phyloP scores from a whole-genome alignment of 2,329 filamentous ascomycete species.

The Herpotrichia juniperi region DNA sequence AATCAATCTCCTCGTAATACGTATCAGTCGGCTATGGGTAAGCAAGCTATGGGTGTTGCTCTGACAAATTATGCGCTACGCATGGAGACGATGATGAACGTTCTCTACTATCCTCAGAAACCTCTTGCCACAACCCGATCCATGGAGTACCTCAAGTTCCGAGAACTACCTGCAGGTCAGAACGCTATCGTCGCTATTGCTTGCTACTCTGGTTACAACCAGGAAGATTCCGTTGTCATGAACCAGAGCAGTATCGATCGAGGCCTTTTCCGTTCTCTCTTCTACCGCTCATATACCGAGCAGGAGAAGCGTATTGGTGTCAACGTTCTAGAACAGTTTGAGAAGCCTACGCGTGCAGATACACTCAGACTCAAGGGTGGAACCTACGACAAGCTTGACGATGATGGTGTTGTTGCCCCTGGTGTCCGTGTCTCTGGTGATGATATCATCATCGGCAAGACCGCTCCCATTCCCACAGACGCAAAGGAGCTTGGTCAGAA shows the following conservation, averaged over 20 bases:
- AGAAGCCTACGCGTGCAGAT: slow-evolving; percentile 88
- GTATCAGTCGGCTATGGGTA: slow-evolving; percentile 99
- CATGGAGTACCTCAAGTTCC: slow-evolving; percentile 99
- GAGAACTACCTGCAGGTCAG: slow-evolving; percentile 93
- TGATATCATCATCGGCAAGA: slow-evolving; percentile 99
- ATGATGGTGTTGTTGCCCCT: slow-evolving; percentile 92
- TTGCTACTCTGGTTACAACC: slow-evolving; percentile 98
- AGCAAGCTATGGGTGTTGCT: slow-evolving; percentile 99
- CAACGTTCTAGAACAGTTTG: slow-evolving; percentile 90
- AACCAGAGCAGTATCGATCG: slow-evolving; percentile 99
- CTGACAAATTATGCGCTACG: slow-evolving; percentile 95
- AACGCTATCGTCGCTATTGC: slow-evolving; percentile 98
- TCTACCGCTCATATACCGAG: slow-evolving; percentile 97
- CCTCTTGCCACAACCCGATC: slow-evolving; percentile 93
- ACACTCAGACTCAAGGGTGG: slow-evolving; percentile 93
- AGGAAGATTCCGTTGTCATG: slow-evolving; percentile 99
- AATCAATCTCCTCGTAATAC: slow-evolving; percentile 99
- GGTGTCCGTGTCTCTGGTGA: slow-evolving; percentile 95
- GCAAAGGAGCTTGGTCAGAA: slow-evolving; percentile 92
- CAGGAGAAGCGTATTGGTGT: slow-evolving; percentile 96
- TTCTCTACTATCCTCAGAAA: slow-evolving; percentile 98
- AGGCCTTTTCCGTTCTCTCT: slow-evolving; percentile 94
- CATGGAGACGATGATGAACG: slow-evolving; percentile 99
- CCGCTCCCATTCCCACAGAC: slow-evolving; percentile 90
- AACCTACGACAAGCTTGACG: slow-evolving; percentile 96